phyloP scores from a whole-genome alignment of 2,329 filamentous ascomycete genomes.

The Aureobasidium lini region DNA sequence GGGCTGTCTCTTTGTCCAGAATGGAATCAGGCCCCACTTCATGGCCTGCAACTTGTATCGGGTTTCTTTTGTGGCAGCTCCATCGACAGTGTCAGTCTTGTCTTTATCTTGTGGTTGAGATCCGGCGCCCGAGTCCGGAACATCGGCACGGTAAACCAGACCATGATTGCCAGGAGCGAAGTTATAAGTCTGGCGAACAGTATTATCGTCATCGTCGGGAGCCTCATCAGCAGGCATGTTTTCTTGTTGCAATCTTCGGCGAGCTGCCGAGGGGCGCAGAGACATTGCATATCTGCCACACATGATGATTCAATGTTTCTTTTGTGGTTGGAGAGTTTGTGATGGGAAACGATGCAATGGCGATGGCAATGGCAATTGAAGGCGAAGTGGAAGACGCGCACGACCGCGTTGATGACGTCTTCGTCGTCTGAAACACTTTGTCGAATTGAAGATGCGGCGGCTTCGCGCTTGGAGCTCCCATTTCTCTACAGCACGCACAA shows the following conservation, averaged over 20 bases:
- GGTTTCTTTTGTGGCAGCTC: slow-evolving; percentile 30
- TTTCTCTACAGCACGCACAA: slow-evolving; percentile 20
- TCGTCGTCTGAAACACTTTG: background rate
- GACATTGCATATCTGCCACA: slow-evolving; percentile 59
- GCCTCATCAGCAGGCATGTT: slow-evolving; percentile 61
- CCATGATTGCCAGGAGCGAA: slow-evolving; percentile 85
- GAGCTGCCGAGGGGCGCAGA: slow-evolving; percentile 63
- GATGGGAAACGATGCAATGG: background rate
- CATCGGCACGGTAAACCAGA: slow-evolving; percentile 74
- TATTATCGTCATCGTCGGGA: slow-evolving; percentile 69
- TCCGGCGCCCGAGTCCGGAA: slow-evolving; percentile 50
- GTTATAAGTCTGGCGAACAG: slow-evolving; percentile 72
- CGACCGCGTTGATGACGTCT: background rate
- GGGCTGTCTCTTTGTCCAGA: slow-evolving; percentile 81
- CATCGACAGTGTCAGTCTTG: slow-evolving; percentile 17
- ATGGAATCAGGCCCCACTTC: slow-evolving; percentile 93
- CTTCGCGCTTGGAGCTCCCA: background rate
- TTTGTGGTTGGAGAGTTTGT: background rate
- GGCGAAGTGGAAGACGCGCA: background rate
- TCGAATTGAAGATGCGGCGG: background rate
- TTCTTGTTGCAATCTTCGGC: slow-evolving; percentile 63
- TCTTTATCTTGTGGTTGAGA: slow-evolving; percentile 14
- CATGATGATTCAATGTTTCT: slow-evolving; percentile 37
- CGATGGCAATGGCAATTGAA: background rate
- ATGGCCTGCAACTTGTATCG: slow-evolving; percentile 82